Percentiles rank a stretch among this genome's conserved stretches.
phyloP scores from a whole-genome alignment of 2,329 filamentous ascomycete genomes.

The Lasiodiplodia theobromae region DNA sequence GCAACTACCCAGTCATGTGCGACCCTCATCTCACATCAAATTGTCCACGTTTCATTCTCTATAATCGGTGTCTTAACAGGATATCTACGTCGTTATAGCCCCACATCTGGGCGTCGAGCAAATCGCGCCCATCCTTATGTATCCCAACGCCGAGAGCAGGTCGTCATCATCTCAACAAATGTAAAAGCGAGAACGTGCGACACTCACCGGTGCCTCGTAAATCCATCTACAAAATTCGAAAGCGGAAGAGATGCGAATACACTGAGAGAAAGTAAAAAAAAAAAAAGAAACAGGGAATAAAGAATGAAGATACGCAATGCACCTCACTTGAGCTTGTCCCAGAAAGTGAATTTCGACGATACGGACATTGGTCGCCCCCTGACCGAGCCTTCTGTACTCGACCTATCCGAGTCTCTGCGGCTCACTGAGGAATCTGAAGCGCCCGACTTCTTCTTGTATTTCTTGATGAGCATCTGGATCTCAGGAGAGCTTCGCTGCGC shows the following conservation, averaged over 20 bases:
- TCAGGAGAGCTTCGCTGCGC: slow-evolving; percentile 23
- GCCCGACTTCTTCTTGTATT: slow-evolving; percentile 4
- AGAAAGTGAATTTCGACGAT: slow-evolving; percentile 11
- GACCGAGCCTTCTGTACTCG: slow-evolving; percentile 10
- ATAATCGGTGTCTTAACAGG: background rate
- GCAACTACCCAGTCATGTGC: background rate
- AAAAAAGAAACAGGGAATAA: background rate
- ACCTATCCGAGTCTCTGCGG: slow-evolving; percentile 21
- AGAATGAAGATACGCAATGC: background rate
- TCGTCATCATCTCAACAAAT: background rate
- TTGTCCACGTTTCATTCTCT: background rate
- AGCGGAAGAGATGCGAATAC: background rate
- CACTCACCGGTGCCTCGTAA: background rate
- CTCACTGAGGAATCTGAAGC: background rate
- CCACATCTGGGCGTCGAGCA: background rate
- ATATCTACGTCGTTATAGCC: background rate
- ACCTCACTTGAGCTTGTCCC: slow-evolving; percentile 1
- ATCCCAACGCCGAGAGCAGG: background rate
- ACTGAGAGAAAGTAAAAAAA: background rate
- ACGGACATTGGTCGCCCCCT: slow-evolving; percentile 2
- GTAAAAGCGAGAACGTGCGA: background rate
- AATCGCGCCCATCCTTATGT: background rate
- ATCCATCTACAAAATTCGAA: background rate
- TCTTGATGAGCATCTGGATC: slow-evolving; percentile 19
- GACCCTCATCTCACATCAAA: background rate